phyloP scores from a whole-genome alignment of 2,329 filamentous ascomycete species.

The Colletotrichum sp. region DNA sequence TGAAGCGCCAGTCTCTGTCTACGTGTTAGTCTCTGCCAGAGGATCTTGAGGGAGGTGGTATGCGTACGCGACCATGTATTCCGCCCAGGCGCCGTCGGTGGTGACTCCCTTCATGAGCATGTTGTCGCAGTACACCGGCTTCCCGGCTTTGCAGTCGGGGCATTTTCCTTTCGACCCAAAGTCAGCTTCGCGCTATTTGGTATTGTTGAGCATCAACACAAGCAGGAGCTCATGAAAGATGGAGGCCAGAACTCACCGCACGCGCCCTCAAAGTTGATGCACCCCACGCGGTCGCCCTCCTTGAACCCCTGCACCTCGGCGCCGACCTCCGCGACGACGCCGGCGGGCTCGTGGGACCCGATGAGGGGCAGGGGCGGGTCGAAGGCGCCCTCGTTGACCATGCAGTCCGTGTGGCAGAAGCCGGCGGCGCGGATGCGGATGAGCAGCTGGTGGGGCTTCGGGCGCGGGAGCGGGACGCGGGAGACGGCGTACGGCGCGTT shows the following conservation, averaged over 20 bases:
- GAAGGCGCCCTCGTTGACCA: constrained; percentile 17
- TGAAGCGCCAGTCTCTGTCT: constrained; percentile 9
- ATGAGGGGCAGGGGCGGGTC: neutral
- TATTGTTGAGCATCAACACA: no score
- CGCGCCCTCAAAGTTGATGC: constrained; percentile 15
- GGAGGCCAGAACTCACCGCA: neutral
- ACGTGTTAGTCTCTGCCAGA: neutral
- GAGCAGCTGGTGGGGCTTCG: constrained; percentile 16
- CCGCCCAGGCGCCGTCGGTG: constrained; percentile 11
- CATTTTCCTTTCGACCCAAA: neutral
- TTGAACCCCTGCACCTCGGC: neutral
- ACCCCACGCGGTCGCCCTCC: constrained; percentile 20
- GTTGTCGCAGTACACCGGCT: constrained; percentile 15
- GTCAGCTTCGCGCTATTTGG: no score
- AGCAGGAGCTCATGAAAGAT: no score
- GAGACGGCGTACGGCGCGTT: constrained; percentile 5
- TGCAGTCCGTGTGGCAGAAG: constrained; percentile 20
- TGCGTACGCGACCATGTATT: constrained; percentile 19
- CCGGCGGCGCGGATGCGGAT: constrained; percentile 18
- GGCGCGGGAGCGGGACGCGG: neutral
- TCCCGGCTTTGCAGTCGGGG: constrained; percentile 6
- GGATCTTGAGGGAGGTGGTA: neutral
- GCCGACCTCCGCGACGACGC: neutral
- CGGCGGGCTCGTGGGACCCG: constrained; percentile 16
- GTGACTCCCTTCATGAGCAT: constrained; percentile 13